phyloP scores from a whole-genome alignment of 2,329 filamentous ascomycete species.

The Epichloe elymi region DNA sequence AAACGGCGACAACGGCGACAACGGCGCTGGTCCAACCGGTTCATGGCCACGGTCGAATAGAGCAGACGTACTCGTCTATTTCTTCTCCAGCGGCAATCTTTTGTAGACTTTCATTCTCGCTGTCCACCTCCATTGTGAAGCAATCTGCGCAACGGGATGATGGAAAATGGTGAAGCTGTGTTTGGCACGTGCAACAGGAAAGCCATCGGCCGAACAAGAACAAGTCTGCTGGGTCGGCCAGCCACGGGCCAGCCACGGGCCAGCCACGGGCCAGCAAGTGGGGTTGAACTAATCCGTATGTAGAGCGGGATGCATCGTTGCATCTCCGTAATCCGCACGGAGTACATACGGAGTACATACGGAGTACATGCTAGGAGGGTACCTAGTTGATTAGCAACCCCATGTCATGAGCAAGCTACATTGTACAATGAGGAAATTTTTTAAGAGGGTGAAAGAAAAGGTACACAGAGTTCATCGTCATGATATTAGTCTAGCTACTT shows the following conservation, averaged over 20 bases:
- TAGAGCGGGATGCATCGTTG: too few relatives aligned
- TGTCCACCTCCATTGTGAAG: slow-evolving; percentile 40
- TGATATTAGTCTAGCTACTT: too few relatives aligned
- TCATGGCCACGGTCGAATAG: background rate
- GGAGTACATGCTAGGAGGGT: too few relatives aligned
- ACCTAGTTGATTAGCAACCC: too few relatives aligned
- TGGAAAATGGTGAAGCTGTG: slow-evolving; percentile 5
- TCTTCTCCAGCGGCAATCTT: slow-evolving; percentile 36
- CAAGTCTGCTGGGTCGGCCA: background rate
- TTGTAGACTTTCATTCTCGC: slow-evolving; percentile 35
- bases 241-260: background rate
- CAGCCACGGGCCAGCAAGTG: slow-evolving; percentile 7
- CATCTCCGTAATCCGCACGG: too few relatives aligned
- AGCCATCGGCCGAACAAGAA: too few relatives aligned
- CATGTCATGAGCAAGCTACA: too few relatives aligned
- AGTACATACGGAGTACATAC: too few relatives aligned
- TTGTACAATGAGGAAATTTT: too few relatives aligned
- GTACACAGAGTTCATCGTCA: too few relatives aligned
- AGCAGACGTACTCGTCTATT: slow-evolving; percentile 40
- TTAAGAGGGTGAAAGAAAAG: too few relatives aligned
- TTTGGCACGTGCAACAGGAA: background rate
- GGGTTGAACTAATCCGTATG: slow-evolving; percentile 10
- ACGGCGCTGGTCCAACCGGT: slow-evolving; percentile 1
- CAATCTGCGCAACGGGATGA: slow-evolving; percentile 6
- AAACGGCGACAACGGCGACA: background rate